phyloP scores from a whole-genome alignment of 139 green algal species.

The Coelastrella sp. region DNA sequence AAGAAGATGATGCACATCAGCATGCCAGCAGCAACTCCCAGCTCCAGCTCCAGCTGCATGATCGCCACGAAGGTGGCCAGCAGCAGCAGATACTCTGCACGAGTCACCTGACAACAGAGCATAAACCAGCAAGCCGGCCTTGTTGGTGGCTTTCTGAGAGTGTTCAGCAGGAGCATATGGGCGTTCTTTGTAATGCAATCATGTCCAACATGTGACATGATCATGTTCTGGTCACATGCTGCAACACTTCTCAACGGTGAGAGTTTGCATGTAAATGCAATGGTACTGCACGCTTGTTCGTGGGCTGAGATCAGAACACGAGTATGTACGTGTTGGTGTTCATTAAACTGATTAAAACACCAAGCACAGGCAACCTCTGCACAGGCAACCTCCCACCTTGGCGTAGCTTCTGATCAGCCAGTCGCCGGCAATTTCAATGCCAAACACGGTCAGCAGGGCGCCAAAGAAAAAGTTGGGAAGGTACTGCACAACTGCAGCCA shows the following conservation, averaged over 20 bases:
- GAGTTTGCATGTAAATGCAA: no score
- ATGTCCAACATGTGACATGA: no score
- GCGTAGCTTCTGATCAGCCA: conserved; percentile 69
- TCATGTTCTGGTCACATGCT: no score
- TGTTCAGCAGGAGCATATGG: no score
- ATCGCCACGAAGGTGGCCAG: conserved; percentile 77
- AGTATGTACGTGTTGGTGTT: no score
- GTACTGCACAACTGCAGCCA: conserved; percentile 58
- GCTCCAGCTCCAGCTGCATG: conserved; percentile 62
- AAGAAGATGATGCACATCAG: conserved; percentile 79
- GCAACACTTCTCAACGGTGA: no score
- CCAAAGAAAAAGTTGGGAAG: conserved; percentile 83
- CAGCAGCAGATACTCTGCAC: conserved; percentile 80
- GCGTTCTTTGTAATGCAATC: no score
- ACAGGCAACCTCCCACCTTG: conserved; percentile 3
- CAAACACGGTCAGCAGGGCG: conserved; percentile 84
- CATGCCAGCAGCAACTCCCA: conserved; percentile 77
- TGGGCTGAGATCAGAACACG: no score
- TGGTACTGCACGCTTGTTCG: no score
- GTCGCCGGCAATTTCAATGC: conserved; percentile 55
- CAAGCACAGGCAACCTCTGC: not conserved
- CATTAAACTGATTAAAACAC: not conserved
- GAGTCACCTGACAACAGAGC: conserved; percentile 58
- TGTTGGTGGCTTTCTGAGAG: no score
- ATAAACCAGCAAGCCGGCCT: not conserved